Conservation (phyloP, 106 monocot genomes). For the Platanthera zijinensis region DNA sequence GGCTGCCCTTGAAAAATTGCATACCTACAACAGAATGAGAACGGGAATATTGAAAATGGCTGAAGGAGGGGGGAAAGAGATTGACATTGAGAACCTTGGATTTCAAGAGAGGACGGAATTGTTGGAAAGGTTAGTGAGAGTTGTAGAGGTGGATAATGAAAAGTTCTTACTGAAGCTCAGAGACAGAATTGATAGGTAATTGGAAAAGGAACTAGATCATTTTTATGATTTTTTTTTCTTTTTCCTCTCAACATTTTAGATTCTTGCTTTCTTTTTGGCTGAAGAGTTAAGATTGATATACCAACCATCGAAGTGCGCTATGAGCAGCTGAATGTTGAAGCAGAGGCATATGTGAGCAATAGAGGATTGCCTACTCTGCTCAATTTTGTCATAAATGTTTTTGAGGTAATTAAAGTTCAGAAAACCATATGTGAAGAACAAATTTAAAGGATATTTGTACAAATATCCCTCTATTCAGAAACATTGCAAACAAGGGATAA, state of each 20-base stretch:
- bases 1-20: constrained; percentile 73
- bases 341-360: constrained; percentile 33
- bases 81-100: constrained; percentile 27
- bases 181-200: constrained; percentile 47
- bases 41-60: constrained; percentile 32
- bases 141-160: constrained; percentile 75
- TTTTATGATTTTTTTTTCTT: too few relatives aligned
- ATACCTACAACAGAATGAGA: constrained; percentile 45
- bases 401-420: constrained; percentile 21
- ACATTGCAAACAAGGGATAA: too few relatives aligned
- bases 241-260: too few relatives aligned
- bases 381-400: constrained; percentile 16
- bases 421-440: too few relatives aligned
- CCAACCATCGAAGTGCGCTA: constrained; percentile 46
- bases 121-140: constrained; percentile 43
- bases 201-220: background rate
- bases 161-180: constrained; percentile 55
- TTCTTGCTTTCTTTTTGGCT: background rate
- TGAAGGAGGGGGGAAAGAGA: constrained; percentile 16
- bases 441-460: too few relatives aligned
- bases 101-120: constrained; percentile 41
- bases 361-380: constrained; percentile 31
- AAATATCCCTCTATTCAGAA: too few relatives aligned
- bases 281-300: constrained; percentile 31
- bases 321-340: constrained; percentile 30